Evolutionary conservation across 257 asterid genomes (phyloP), one percentile per base, ranked within the genome.

Genomic region (Catharanthus roseus): DNA sequence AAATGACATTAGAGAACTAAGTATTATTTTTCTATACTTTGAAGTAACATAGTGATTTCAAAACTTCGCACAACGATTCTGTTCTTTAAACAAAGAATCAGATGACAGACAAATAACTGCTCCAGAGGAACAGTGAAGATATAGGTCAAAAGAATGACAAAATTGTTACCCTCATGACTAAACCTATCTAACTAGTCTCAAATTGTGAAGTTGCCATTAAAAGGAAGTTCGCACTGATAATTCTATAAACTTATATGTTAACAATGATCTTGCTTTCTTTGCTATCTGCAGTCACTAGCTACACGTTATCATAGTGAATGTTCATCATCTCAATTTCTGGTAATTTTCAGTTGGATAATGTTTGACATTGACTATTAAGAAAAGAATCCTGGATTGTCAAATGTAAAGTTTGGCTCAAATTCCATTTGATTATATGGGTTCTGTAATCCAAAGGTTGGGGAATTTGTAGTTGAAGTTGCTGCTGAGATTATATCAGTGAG

Each of bases 351-450:
- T 31, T 33, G 31, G 47, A 42, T 18, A 33, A 34, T 58, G 1
- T 31, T 5, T 15, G 29, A n/a, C n/a, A 33, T 33, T 31, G 34
- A 36, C 42, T 62, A 65, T 69, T 67, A 77, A 55, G 80, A 55
- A 70, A 73, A 77, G 72, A 74, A 82, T 38, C 80, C 58, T 21
- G 44, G 47, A 39, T 80, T 54, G 49, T 71, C 85, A 45, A 83
- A 87, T 21, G 74, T 76, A 67, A 81, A 83, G 63, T 70, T 75
- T 4, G 87, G 62, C 57, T 75, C 91, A 62, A 72, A 82, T n/a
- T 72, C 88, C 29, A 82, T 57, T 11, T 80, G 61, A 34, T 75
- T 82, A 26, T 77, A 82, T 6, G 81, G 82, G 77, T 61, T 65
- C 28, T 72, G 72, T 1, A 72, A 19, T 3, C 61, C 85, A 45